Conservation (phyloP, 495 filamentous ascomycete species). For the Platismatia glauca region DNA sequence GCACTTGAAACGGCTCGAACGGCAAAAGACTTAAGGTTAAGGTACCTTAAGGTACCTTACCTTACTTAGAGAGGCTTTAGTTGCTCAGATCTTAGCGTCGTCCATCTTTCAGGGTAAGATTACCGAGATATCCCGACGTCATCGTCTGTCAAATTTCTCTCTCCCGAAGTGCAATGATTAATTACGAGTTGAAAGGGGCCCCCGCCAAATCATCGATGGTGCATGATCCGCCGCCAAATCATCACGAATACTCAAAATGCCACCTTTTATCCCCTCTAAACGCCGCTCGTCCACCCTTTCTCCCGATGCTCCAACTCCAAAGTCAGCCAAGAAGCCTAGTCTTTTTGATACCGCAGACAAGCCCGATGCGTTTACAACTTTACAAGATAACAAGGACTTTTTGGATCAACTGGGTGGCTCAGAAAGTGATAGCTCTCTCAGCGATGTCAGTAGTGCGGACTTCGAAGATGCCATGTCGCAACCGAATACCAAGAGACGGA, state of each 20-base stretch:
- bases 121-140: background rate
- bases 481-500: constrained; percentile 21
- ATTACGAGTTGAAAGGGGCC: background rate
- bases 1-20: too few relatives aligned
- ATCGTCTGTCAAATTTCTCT: background rate
- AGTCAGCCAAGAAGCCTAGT: constrained; percentile 38
- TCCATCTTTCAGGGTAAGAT: too few relatives aligned
- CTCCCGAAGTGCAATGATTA: background rate
- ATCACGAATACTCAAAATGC: constrained; percentile 29
- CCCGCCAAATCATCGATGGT: background rate
- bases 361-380: constrained; percentile 36
- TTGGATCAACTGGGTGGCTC: constrained; percentile 43
- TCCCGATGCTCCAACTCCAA: constrained; percentile 6
- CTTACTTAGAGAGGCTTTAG: too few relatives aligned
- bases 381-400: constrained; percentile 41
- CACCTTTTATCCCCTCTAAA: constrained; percentile 45
- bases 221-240: background rate
- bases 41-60: too few relatives aligned
- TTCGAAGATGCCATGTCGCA: constrained; percentile 53
- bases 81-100: too few relatives aligned
- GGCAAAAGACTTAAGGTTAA: too few relatives aligned
- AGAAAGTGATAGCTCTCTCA: constrained; percentile 54
- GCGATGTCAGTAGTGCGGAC: constrained; percentile 48
- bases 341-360: constrained; percentile 62
- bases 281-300: constrained; percentile 30